Percentiles rank a stretch among this genome's conserved stretches.
Conservation (phyloP, 305 asterid species). For the Andrographis paniculata region DNA sequence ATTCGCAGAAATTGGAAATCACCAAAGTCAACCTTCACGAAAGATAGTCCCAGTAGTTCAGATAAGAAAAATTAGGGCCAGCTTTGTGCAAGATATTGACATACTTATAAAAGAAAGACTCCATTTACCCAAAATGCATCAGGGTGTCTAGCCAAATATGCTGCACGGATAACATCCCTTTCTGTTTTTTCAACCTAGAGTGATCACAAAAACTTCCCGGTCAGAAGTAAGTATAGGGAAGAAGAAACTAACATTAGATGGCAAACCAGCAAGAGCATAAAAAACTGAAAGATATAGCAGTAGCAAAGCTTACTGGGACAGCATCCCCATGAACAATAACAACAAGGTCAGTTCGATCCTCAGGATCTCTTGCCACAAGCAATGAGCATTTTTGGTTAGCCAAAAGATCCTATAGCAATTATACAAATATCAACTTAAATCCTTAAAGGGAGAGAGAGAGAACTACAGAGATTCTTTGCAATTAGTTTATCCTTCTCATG, state of each 20-base stretch:
- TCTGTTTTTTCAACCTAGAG: slow-evolving; percentile 48
- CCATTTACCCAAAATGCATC: slow-evolving; percentile 84
- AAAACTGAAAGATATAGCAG: slow-evolving; percentile 6
- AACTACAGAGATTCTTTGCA: slow-evolving; percentile 14
- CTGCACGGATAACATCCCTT: slow-evolving; percentile 52
- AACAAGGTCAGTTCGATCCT: slow-evolving; percentile 79
- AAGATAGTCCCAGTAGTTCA: slow-evolving; percentile 20
- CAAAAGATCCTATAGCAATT: slow-evolving; percentile 69
- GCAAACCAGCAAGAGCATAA: slow-evolving; percentile 7
- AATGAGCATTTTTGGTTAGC: slow-evolving; percentile 82
- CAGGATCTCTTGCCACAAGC: slow-evolving; percentile 95
- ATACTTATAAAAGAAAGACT: slow-evolving; percentile 15
- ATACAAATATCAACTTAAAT: slow-evolving; percentile 5
- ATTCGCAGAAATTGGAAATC: slow-evolving; percentile 86
- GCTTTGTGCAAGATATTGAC: too few species aligned
- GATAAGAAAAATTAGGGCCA: too few species aligned
- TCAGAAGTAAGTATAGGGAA: slow-evolving; percentile 9
- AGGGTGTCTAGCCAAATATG: slow-evolving; percentile 80
- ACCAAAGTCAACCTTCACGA: slow-evolving; percentile 87
- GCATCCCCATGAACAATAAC: slow-evolving; percentile 85
- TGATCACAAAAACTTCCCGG: slow-evolving; percentile 12
- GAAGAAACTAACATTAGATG: not conserved
- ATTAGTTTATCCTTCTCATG: not conserved
- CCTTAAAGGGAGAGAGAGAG: slow-evolving; percentile 4
- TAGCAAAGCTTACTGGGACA: slow-evolving; percentile 46